These are phyloP conservation scores for Porcisia hertigi DNA, from an alignment of 208 protist species.

Conservation along the genomic window DNA sequence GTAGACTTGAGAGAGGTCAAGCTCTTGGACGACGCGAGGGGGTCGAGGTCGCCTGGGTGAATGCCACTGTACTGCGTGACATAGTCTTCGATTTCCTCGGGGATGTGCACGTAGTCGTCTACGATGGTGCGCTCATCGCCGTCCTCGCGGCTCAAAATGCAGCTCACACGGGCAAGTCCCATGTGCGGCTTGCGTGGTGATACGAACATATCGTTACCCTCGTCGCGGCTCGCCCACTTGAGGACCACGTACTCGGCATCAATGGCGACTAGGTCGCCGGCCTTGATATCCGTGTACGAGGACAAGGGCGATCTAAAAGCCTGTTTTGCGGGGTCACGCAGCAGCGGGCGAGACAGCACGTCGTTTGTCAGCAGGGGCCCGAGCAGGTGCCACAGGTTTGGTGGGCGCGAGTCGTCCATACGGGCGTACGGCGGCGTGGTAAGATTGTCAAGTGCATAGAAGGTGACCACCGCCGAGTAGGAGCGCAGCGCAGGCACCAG, in stretches of 20 bases:
- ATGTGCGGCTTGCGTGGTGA: conserved; percentile 76
- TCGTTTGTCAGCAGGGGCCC: conserved; percentile 83
- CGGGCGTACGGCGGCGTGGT: conserved; percentile 58
- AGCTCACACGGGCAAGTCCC: conserved; percentile 87
- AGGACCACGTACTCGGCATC: conserved; percentile 92
- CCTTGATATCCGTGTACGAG: conserved; percentile 69
- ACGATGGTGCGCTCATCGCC: conserved; percentile 88
- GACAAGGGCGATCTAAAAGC: conserved; percentile 70
- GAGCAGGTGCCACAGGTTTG: conserved; percentile 80
- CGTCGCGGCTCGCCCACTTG: conserved; percentile 61
- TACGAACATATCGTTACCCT: conserved; percentile 43
- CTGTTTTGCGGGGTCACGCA: conserved; percentile 53
- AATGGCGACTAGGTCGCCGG: conserved; percentile 82
- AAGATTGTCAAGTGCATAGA: conserved; percentile 82
- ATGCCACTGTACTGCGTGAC: conserved; percentile 95
- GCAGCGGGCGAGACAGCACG: conserved; percentile 69
- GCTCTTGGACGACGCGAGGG: conserved; percentile 84
- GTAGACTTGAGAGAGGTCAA: conserved; percentile 95
- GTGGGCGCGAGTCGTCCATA: conserved; percentile 67
- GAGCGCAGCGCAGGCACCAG: conserved; percentile 75
- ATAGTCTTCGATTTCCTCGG: conserved; percentile 88
- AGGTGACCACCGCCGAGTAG: conserved; percentile 81
- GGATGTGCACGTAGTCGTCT: conserved; percentile 90
- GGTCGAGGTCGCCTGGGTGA: conserved; percentile 94
- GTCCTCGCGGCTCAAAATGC: conserved; percentile 74